Evolutionary conservation across 257 asterid species (phyloP).

Genomic region (Anisodus tanguticus): DNA sequence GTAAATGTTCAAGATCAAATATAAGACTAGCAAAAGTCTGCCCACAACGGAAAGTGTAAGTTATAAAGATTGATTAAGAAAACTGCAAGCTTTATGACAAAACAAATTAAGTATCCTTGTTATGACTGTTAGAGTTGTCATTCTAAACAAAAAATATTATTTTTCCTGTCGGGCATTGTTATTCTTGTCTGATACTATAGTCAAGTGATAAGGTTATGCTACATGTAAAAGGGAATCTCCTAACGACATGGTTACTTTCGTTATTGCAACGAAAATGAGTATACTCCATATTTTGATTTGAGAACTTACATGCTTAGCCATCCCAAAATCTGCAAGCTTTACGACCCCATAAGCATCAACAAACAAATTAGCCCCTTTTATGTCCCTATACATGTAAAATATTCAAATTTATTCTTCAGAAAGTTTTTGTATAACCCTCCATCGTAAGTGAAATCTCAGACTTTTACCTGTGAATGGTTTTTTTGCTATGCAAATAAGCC

Average conservation of each 20-base stretch:
- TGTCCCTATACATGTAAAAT: slow-evolving; percentile 57
- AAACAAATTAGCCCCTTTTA: slow-evolving; percentile 91
- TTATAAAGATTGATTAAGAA: background rate
- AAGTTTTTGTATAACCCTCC: background rate
- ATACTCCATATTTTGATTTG: slow-evolving; percentile 24
- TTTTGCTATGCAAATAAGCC: slow-evolving; percentile 86
- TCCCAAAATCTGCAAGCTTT: slow-evolving; percentile 98
- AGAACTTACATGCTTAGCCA: slow-evolving; percentile 88
- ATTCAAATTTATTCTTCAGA: background rate
- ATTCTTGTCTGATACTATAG: background rate
- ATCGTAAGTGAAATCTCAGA: slow-evolving; percentile 8
- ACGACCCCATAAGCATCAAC: slow-evolving; percentile 94
- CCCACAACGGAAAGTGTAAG: slow-evolving; percentile 5
- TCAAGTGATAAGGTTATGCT: background rate
- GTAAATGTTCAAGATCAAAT: slow-evolving; percentile 24
- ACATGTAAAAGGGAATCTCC: slow-evolving; percentile 16
- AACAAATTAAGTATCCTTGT: slow-evolving; percentile 18
- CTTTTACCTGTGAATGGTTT: slow-evolving; percentile 83
- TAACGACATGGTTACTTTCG: background rate
- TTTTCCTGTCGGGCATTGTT: background rate
- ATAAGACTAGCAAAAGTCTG: background rate
- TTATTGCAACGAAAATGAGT: slow-evolving; percentile 12
- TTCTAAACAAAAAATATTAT: background rate
- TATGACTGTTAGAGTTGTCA: background rate
- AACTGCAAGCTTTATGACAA: slow-evolving; percentile 28